Conservation (phyloP, 371 early-diverging fungal genomes). For the Choanephora cucurbitarum region DNA sequence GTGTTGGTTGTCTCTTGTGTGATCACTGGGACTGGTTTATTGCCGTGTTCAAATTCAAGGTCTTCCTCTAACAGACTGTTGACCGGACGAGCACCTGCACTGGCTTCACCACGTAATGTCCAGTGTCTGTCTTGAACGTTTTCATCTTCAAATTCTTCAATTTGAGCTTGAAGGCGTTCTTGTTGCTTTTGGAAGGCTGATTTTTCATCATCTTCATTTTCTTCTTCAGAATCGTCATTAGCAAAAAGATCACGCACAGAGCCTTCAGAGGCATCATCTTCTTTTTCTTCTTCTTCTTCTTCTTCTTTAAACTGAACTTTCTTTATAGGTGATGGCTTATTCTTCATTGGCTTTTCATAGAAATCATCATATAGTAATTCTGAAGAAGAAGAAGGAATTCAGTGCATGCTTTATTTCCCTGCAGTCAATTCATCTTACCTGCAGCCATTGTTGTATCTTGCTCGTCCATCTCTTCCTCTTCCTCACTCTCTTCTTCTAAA, state of each 20-base stretch:
- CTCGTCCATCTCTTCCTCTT: conserved; percentile 24
- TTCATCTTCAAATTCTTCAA: conserved; percentile 84
- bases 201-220: conserved; percentile 31
- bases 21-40: conserved; percentile 92
- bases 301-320: conserved; percentile 32
- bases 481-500: conserved; percentile 54
- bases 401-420: neutral
- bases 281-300: conserved; percentile 39
- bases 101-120: conserved; percentile 73
- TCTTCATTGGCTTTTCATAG: conserved; percentile 34
- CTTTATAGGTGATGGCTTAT: conserved; percentile 35
- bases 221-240: conserved; percentile 50
- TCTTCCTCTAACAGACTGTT: conserved; percentile 95
- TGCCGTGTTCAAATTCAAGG: conserved; percentile 88
- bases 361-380: conserved; percentile 57
- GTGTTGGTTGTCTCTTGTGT: conserved; percentile 89
- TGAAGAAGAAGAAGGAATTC: conserved; percentile 8
- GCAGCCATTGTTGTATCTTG: conserved; percentile 30
- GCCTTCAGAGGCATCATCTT: conserved; percentile 34
- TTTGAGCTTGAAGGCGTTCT: conserved; percentile 51
- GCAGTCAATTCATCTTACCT: conserved; percentile 20
- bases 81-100: conserved; percentile 77
- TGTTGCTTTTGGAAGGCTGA: conserved; percentile 83
- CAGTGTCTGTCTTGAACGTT: conserved; percentile 84
- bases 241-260: conserved; percentile 56